Percentiles rank a stretch among this genome's conserved stretches.
Evolutionary conservation across 139 green algal species (phyloP).

Genomic region (Zygnema circumcarinatum): DNA sequence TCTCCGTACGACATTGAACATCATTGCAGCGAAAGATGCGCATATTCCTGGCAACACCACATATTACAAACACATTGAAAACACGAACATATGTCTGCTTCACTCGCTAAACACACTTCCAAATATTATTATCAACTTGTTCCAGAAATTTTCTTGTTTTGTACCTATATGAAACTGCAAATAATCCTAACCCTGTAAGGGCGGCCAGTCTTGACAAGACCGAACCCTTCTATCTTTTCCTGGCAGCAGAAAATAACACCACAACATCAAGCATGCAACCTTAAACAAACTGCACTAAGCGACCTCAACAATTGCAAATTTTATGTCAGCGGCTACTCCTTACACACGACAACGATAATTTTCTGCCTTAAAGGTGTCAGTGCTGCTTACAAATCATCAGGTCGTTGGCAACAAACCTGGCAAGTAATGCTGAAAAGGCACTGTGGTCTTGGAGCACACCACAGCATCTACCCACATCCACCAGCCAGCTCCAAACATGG

Average conservation of each 20-base stretch:
- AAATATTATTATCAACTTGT: constrained; percentile 22
- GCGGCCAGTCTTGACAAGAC: no score
- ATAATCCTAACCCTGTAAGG: background rate
- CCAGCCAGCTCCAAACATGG: constrained; percentile 79
- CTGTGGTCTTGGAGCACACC: constrained; percentile 61
- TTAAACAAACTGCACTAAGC: no score
- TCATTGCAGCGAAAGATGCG: constrained; percentile 83
- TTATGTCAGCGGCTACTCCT: no score
- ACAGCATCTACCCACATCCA: constrained; percentile 90
- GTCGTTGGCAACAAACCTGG: constrained; percentile 65
- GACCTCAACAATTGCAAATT: no score
- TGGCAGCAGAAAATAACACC: no score
- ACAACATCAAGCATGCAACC: no score
- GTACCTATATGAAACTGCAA: background rate
- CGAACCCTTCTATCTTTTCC: no score
- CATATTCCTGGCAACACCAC: constrained; percentile 70
- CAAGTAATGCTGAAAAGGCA: constrained; percentile 85
- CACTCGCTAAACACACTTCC: constrained; percentile 1
- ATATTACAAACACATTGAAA: background rate
- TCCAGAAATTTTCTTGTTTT: background rate
- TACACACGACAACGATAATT: no score
- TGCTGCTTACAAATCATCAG: no score
- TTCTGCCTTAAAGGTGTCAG: no score
- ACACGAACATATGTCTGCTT: background rate
- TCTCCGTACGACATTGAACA: constrained; percentile 87